Evolutionary conservation across 768 basidiomycete species (phyloP).

Genomic region (Agaricus blazei): DNA sequence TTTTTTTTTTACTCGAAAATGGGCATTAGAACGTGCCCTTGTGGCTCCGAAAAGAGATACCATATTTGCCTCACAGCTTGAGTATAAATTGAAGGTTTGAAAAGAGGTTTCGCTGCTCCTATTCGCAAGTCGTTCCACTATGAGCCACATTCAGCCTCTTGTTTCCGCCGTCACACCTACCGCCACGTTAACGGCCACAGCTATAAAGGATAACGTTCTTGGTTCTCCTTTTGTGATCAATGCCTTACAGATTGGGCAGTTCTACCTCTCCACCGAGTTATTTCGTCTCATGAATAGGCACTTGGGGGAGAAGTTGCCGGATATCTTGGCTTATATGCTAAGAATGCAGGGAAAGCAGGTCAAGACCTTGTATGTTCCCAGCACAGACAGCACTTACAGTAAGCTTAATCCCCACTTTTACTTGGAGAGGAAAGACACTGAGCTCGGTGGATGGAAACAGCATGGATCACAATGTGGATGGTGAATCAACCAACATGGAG

Average conservation of each 20-base stretch:
- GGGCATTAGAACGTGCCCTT: background rate
- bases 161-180: background rate
- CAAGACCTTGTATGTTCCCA: background rate
- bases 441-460: conserved; percentile 19
- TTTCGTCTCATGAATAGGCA: too few species aligned
- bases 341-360: background rate
- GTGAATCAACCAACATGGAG: conserved; percentile 53
- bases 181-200: too few species aligned
- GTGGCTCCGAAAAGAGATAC: background rate
- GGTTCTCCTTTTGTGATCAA: too few species aligned
- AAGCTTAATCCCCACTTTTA: background rate
- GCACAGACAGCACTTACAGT: conserved; percentile 3
- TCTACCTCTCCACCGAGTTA: too few species aligned
- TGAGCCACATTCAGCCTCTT: background rate
- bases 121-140: background rate
- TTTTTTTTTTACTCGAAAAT: too few species aligned
- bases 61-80: background rate
- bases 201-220: too few species aligned
- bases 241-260: too few species aligned
- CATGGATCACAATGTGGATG: conserved; percentile 57
- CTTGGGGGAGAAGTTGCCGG: background rate
- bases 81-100: background rate
- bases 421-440: background rate
- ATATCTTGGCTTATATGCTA: background rate
- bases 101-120: too few species aligned